phyloP scores from a whole-genome alignment of 768 basidiomycete species.

The Kwoniella mangroviensis region DNA sequence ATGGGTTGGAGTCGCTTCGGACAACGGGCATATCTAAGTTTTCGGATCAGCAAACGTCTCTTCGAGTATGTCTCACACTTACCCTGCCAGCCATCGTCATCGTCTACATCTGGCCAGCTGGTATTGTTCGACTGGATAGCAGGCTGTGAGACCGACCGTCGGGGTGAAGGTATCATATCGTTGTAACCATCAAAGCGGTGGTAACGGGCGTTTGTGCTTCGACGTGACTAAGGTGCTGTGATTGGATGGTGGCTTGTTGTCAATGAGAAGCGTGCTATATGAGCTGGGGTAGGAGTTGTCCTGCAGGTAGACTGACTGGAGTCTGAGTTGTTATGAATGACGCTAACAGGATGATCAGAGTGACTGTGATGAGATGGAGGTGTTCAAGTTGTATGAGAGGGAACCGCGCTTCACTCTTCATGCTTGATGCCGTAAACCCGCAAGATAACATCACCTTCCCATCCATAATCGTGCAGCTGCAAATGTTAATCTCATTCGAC shows the following conservation, averaged over 20 bases:
- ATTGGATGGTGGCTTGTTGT: background rate
- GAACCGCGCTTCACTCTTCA: background rate
- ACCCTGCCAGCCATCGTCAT: slow-evolving; percentile 50
- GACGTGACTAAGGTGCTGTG: background rate
- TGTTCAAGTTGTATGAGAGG: background rate
- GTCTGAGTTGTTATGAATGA: background rate
- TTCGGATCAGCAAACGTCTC: background rate
- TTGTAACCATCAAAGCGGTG: slow-evolving; percentile 15
- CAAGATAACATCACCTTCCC: no score
- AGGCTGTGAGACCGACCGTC: slow-evolving; percentile 35
- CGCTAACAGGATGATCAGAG: background rate
- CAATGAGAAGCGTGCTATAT: no score
- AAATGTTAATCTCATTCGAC: no score
- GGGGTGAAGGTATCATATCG: slow-evolving; percentile 39
- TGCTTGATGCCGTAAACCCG: background rate
- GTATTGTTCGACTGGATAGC: slow-evolving; percentile 12
- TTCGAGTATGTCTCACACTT: slow-evolving; percentile 2
- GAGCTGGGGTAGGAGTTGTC: no score
- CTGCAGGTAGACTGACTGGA: no score
- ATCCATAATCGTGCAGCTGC: no score
- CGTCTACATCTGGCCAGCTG: slow-evolving; percentile 45
- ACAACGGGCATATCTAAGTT: slow-evolving; percentile 59
- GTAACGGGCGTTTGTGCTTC: background rate
- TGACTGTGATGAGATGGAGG: no score
- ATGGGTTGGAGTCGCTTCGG: slow-evolving; percentile 54